Percentiles rank a stretch among this genome's conserved stretches.
Evolutionary conservation across 176 grass and related monocot genomes (phyloP).

Genomic region (Bothriochloa decipiens): DNA sequence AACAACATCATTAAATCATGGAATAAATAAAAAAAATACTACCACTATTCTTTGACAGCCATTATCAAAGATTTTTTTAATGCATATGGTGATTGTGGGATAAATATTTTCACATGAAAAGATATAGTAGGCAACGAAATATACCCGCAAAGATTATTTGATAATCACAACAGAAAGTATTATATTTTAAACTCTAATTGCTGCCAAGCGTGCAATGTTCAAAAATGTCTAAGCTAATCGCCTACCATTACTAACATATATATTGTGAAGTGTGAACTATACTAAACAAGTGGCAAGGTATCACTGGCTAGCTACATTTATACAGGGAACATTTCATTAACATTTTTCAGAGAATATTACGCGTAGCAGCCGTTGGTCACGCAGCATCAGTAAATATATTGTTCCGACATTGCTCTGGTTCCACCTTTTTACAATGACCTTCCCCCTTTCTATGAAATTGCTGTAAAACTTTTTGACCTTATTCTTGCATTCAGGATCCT

Average conservation of each 20-base stretch:
- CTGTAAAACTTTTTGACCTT: slow-evolving; percentile 53
- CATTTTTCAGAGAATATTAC: neutral
- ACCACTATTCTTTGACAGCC: neutral
- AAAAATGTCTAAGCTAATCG: neutral
- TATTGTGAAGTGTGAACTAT: neutral
- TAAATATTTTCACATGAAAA: slow-evolving; percentile 3
- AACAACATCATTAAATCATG: neutral
- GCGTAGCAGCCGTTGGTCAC: slow-evolving; percentile 2
- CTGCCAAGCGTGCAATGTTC: neutral
- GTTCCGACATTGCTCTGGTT: slow-evolving; percentile 37
- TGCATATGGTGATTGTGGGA: neutral
- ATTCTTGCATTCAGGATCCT: slow-evolving; percentile 45
- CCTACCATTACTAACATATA: neutral
- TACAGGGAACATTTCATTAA: slow-evolving; percentile 3
- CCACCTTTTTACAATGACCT: slow-evolving; percentile 22
- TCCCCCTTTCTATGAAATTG: slow-evolving; percentile 26
- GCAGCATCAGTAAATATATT: slow-evolving; percentile 26
- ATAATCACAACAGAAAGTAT: neutral
- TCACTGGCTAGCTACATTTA: neutral
- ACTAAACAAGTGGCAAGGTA: neutral
- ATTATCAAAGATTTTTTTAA: neutral
- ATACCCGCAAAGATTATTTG: neutral
- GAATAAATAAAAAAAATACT: neutral
- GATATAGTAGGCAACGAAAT: neutral
- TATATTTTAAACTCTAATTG: neutral